These are phyloP conservation scores for Tranzscheliella williamsii DNA, from an alignment of 1,284 basidiomycete species.

Conservation along the genomic window DNA sequence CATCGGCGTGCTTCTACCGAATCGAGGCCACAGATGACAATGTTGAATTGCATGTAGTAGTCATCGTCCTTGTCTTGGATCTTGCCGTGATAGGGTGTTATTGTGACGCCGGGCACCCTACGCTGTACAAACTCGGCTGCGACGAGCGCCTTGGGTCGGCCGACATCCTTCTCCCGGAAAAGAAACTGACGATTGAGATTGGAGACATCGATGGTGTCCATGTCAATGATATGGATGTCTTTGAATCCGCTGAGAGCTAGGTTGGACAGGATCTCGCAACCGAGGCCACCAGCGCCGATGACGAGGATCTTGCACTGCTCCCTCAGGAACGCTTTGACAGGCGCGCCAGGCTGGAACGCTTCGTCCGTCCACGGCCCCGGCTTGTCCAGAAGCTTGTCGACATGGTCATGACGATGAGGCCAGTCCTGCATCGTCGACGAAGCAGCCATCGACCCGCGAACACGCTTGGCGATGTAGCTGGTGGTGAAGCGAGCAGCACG, in stretches of 20 bases:
- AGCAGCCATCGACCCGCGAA: neutral
- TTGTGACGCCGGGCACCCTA: constrained; percentile 86
- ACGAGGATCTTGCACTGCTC: constrained; percentile 88
- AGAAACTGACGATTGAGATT: constrained; percentile 98
- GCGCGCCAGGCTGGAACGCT: constrained; percentile 34
- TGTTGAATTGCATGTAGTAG: constrained; percentile 96
- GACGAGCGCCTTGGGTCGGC: constrained; percentile 86
- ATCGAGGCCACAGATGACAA: constrained; percentile 97
- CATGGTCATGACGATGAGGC: constrained; percentile 30
- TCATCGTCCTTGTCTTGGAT: constrained; percentile 96
- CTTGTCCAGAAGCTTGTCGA: constrained; percentile 72
- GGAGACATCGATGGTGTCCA: constrained; percentile 99
- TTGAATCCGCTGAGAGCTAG: constrained; percentile 76
- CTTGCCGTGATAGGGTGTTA: constrained; percentile 95
- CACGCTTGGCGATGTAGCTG: no score
- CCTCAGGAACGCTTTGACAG: constrained; percentile 83
- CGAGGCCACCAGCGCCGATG: constrained; percentile 68
- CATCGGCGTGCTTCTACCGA: constrained; percentile 82
- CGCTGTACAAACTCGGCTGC: constrained; percentile 85
- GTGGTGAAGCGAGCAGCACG: no score
- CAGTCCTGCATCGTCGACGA: constrained; percentile 3
- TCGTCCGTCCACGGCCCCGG: constrained; percentile 66
- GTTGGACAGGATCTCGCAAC: constrained; percentile 60
- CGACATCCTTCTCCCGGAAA: constrained; percentile 89
- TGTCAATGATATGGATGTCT: constrained; percentile 98